A percentile compares a stretch with the other conserved stretches of the same genome.
phyloP scores from a whole-genome alignment of 306 rosid species.

The Cicer chorassanicum region DNA sequence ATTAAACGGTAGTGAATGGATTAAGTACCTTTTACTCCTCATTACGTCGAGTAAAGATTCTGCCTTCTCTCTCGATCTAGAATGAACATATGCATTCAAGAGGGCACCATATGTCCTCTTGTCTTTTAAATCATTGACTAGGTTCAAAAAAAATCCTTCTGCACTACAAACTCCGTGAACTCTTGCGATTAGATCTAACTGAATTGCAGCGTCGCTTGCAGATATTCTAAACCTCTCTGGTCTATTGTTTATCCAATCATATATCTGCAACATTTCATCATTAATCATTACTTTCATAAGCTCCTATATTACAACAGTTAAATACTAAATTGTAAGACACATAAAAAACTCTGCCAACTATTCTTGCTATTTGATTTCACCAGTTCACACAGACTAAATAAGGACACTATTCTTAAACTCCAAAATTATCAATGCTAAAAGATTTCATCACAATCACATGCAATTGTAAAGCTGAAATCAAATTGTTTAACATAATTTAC shows the following conservation, averaged over 20 bases:
- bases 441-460: too few relatives aligned
- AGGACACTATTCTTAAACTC: not conserved
- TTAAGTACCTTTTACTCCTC: slow-evolving; percentile 71
- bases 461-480: not conserved
- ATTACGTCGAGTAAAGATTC: slow-evolving; percentile 78
- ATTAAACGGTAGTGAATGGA: slow-evolving; percentile 78
- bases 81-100: slow-evolving; percentile 76
- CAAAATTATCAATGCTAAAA: not conserved
- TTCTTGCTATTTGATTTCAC: not conserved
- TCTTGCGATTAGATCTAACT: slow-evolving; percentile 82
- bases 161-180: slow-evolving; percentile 79
- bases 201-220: slow-evolving; percentile 83
- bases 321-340: not conserved
- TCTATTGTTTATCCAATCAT: slow-evolving; percentile 89
- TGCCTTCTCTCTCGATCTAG: slow-evolving; percentile 68
- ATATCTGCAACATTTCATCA: slow-evolving; percentile 59
- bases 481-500: slow-evolving; percentile 53
- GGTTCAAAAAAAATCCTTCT: slow-evolving; percentile 70
- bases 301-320: not conserved
- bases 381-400: not conserved
- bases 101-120: slow-evolving; percentile 82
- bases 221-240: slow-evolving; percentile 82
- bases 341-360: not conserved
- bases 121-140: slow-evolving; percentile 63
- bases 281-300: slow-evolving; percentile 28